Evolutionary conservation across 495 filamentous ascomycete genomes (phyloP), one percentile per base, ranked within the genome.

Genomic region (Neurospora cerealis): DNA sequence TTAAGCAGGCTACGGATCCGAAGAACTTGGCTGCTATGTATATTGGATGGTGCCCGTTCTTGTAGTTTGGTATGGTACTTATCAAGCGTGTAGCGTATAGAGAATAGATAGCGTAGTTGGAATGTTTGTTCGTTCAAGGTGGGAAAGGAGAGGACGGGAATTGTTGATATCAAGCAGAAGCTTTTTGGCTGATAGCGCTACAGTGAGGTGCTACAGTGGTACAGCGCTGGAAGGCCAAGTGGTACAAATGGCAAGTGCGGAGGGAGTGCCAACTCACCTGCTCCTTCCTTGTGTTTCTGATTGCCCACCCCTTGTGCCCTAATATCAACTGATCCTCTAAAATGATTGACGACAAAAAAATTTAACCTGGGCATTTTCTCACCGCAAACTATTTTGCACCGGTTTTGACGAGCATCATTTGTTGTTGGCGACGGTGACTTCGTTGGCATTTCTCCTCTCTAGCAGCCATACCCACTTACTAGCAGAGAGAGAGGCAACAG

Each of bases 21-120:
- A 87, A 79, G 77, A 95, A 93, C 77, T 83, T 99, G 80, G 88
- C 92, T 19, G 87, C 87, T 7, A 99, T 99, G 96, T 99, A 99
- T 82, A 96, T 98, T 83, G 96, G 96, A 34, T 99, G 96, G 96
- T 97, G 93, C 86, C 88, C 95, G 28, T 98, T 98, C 79, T 90
- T 97, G 75, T 98, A 79, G 75, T 62, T 1, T 17, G 54, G 6
- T 17, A 54, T 5, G n/a, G 10, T 32, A 62, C 13, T 15, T 4
- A 17, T 28, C 15, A 2, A 60, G 48, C 48, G 48, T 17, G 34
- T 19, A 62, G 28, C 21, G 48, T 13, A 60, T 60, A 34, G 13
- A 32, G 2, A 34, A 19, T 19, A 62, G 28, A 32, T 15, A 34
- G 28, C 6, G 15, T 66, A 36, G 15, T 62, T 62, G 28, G 13